These are phyloP conservation scores for Phyllostachys edulis DNA, from an alignment of 176 grass and related monocot genomes.

Conservation along the genomic window DNA sequence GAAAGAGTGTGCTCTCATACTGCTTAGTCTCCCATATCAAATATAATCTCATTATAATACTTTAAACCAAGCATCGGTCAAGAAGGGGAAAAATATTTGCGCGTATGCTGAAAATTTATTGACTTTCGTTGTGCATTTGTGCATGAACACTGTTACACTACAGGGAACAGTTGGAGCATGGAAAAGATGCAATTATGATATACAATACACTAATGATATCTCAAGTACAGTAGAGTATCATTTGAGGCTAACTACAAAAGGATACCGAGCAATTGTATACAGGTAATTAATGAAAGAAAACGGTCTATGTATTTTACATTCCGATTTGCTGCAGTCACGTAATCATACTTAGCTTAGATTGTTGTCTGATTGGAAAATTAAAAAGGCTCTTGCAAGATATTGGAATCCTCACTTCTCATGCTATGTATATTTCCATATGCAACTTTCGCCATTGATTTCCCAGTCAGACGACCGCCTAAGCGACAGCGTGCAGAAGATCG, in stretches of 20 bases:
- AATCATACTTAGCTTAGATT: background rate
- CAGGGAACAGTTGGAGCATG: constrained; percentile 44
- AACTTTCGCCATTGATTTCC: background rate
- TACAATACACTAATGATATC: constrained; percentile 28
- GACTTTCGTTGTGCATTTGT: background rate
- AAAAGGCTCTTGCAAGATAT: background rate
- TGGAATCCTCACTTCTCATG: background rate
- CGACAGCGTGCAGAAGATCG: background rate
- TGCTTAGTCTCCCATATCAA: too few species aligned
- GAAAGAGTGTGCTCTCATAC: too few species aligned
- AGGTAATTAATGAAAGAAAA: constrained; percentile 30
- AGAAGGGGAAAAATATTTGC: too few species aligned
- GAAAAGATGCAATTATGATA: constrained; percentile 4
- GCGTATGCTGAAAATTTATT: too few species aligned
- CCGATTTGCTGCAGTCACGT: background rate
- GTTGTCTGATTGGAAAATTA: background rate
- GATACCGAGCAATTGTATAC: constrained; percentile 50
- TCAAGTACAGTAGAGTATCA: constrained; percentile 38
- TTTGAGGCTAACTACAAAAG: constrained; percentile 28
- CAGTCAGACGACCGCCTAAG: too few species aligned
- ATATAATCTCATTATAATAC: too few species aligned
- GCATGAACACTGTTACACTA: background rate
- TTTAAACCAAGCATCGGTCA: too few species aligned
- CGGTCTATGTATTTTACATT: background rate
- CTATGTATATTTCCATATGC: background rate